Percentiles rank a stretch among this genome's conserved stretches.
These are phyloP conservation scores for Cantharellus anzutake DNA, from an alignment of 768 basidiomycete species.

Conservation along the genomic window DNA sequence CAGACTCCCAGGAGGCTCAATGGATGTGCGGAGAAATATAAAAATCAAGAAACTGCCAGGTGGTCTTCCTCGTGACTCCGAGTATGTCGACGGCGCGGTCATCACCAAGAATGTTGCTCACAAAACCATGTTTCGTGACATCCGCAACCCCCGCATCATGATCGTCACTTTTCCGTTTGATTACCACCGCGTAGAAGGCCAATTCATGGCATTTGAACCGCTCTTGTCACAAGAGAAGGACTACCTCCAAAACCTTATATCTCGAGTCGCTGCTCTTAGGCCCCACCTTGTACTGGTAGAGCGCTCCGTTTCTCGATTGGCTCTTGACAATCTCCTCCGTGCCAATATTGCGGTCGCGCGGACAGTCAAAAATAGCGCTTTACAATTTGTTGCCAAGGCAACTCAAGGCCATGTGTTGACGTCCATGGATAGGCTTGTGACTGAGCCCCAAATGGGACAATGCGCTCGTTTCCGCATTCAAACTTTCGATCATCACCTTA, in stretches of 20 bases:
- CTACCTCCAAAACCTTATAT: slow-evolving; percentile 72
- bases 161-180: slow-evolving; percentile 89
- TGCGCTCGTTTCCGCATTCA: slow-evolving; percentile 74
- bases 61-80: slow-evolving; percentile 77
- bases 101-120: slow-evolving; percentile 98
- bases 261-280: slow-evolving; percentile 73
- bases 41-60: slow-evolving; percentile 99
- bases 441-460: slow-evolving; percentile 78
- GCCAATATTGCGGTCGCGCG: slow-evolving; percentile 82
- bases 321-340: slow-evolving; percentile 67
- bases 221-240: slow-evolving; percentile 85
- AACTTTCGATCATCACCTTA: slow-evolving; percentile 85
- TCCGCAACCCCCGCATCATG: slow-evolving; percentile 85
- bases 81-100: slow-evolving; percentile 91
- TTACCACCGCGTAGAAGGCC: slow-evolving; percentile 79
- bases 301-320: slow-evolving; percentile 77
- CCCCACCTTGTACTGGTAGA: slow-evolving; percentile 89
- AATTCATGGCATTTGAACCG: slow-evolving; percentile 84
- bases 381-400: slow-evolving; percentile 79
- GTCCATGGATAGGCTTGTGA: slow-evolving; percentile 82
- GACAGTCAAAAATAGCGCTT: slow-evolving; percentile 71
- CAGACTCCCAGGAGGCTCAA: slow-evolving; percentile 72
- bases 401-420: slow-evolving; percentile 90
- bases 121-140: slow-evolving; percentile 73
- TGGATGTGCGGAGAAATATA: slow-evolving; percentile 88